These are phyloP conservation scores for Penicillium sp. DNA, from an alignment of 2,329 filamentous ascomycete species.

Conservation along the genomic window DNA sequence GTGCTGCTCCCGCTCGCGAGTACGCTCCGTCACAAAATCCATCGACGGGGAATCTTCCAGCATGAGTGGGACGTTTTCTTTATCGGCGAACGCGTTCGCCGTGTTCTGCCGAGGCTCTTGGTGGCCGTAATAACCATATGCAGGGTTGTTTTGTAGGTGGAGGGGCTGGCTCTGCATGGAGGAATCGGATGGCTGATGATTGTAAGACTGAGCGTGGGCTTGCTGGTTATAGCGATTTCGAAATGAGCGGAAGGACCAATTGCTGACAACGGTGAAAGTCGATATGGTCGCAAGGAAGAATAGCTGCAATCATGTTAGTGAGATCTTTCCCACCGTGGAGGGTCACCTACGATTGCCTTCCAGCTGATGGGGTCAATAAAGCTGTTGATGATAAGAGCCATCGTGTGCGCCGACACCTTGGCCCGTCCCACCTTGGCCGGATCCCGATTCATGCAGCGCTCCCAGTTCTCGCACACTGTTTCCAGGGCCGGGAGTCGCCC, in stretches of 20 bases:
- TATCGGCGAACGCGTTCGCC: slow-evolving; percentile 18
- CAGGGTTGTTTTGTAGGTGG: slow-evolving; percentile 25
- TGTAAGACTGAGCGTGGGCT: slow-evolving; percentile 23
- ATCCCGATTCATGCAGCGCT: slow-evolving; percentile 79
- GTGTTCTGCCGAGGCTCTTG: slow-evolving; percentile 15
- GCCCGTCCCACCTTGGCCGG: slow-evolving; percentile 70
- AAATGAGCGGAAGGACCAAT: slow-evolving; percentile 55
- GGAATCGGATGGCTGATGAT: slow-evolving; percentile 22
- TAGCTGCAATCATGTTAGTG: slow-evolving; percentile 26
- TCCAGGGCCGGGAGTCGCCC: slow-evolving; percentile 67
- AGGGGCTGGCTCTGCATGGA: slow-evolving; percentile 21
- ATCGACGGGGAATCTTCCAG: slow-evolving; percentile 29
- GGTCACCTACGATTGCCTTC: slow-evolving; percentile 61
- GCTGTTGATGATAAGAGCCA: slow-evolving; percentile 87
- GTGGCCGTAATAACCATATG: slow-evolving; percentile 24
- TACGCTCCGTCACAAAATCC: slow-evolving; percentile 30
- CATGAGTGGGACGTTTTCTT: slow-evolving; percentile 26
- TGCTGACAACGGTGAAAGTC: slow-evolving; percentile 52
- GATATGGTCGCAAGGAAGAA: slow-evolving; percentile 39
- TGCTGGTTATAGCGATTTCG: slow-evolving; percentile 33
- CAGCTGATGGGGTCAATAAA: slow-evolving; percentile 87
- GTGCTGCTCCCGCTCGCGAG: slow-evolving; percentile 28
- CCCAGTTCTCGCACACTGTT: slow-evolving; percentile 70
- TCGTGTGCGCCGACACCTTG: slow-evolving; percentile 75
- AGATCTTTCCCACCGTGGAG: not conserved